These are phyloP conservation scores for Blastocystis sp. DNA, from an alignment of 352 stramenopile genomes.

Conservation along the genomic window DNA sequence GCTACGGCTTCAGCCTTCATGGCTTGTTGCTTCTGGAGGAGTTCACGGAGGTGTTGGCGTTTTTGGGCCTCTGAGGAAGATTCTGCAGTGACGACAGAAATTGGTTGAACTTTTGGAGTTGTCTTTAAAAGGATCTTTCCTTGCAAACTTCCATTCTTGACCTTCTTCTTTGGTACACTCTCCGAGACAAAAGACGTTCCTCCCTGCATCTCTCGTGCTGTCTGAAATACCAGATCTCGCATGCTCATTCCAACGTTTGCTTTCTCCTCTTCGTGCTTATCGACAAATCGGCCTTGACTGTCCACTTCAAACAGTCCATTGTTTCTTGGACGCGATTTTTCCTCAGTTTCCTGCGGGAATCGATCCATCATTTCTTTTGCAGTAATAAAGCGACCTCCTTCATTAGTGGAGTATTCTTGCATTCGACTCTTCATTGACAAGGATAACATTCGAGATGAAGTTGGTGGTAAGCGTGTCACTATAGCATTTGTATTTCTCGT, in stretches of 20 bases:
- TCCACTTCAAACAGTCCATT: not conserved
- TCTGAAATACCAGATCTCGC: not conserved
- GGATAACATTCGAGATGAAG: not conserved
- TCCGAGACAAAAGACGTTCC: too few species aligned
- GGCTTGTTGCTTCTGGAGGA: too few species aligned
- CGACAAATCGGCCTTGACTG: not conserved
- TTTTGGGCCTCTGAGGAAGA: too few species aligned
- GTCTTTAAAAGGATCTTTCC: too few species aligned
- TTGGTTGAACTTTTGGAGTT: too few species aligned
- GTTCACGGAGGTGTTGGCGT: too few species aligned
- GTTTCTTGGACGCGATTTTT: not conserved
- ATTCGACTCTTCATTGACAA: not conserved
- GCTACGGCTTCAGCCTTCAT: too few species aligned
- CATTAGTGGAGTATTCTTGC: not conserved
- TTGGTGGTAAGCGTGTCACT: not conserved
- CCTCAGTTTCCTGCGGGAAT: not conserved
- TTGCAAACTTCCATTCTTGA: not conserved
- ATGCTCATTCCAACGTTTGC: not conserved
- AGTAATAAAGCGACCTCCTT: not conserved
- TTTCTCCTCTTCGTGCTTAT: not conserved
- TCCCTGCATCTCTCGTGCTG: too few species aligned
- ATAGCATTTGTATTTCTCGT: not conserved
- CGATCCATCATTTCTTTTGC: not conserved
- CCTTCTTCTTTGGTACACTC: not conserved
- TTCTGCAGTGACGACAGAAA: too few species aligned